Conservation (phyloP, 1,139 yeast genomes). For the Diutina catenulata region DNA sequence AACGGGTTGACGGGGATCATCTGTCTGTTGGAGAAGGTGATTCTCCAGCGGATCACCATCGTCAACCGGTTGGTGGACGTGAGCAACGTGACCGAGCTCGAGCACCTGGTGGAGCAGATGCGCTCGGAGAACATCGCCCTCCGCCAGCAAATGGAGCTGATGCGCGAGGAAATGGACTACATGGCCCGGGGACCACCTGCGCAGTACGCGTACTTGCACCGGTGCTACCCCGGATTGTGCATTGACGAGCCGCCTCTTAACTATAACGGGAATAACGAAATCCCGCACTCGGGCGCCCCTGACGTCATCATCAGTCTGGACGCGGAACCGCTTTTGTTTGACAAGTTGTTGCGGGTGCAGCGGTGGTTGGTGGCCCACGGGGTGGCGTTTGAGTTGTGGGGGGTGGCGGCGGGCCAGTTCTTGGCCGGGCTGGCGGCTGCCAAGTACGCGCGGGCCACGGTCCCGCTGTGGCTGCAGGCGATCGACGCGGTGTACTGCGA, state of each 20-base stretch:
- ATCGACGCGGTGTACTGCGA: neutral
- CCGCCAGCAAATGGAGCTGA: neutral
- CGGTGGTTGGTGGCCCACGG: neutral
- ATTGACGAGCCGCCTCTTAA: neutral
- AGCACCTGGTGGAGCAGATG: neutral
- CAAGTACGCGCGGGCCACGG: neutral
- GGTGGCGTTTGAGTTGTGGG: neutral
- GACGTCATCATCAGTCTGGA: neutral
- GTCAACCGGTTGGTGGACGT: neutral
- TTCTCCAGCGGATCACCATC: neutral
- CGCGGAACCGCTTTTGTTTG: neutral
- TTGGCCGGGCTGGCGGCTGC: neutral
- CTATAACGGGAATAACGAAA: neutral
- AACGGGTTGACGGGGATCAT: neutral
- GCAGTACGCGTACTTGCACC: neutral
- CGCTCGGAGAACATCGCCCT: neutral
- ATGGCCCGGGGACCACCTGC: neutral
- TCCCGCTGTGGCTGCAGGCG: neutral
- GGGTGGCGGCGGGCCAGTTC: neutral
- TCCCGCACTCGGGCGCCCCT: neutral
- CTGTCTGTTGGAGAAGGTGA: neutral
- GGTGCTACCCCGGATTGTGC: constrained; percentile 2
- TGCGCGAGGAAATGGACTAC: neutral
- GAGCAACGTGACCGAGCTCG: neutral
- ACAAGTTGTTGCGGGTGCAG: neutral